Evolutionary conservation across 2,329 filamentous ascomycete genomes (phyloP).

Genomic region (Ophiostoma sp.): DNA sequence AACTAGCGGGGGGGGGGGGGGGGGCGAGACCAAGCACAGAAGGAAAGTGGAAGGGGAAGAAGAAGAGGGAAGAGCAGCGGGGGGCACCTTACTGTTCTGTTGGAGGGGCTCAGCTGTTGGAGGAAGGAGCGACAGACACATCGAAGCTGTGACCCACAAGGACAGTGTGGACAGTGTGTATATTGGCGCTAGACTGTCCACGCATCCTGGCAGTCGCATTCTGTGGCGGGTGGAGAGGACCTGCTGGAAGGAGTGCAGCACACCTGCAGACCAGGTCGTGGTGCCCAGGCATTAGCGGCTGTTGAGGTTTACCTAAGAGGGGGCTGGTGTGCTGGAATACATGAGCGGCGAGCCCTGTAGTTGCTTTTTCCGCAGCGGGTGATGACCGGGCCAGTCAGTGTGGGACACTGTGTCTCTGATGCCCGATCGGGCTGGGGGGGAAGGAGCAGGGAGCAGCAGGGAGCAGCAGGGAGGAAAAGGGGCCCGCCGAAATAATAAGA

Average conservation of each 20-base stretch:
- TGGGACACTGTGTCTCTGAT: slow-evolving; percentile 12
- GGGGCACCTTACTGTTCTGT: not conserved
- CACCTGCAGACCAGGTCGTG: not conserved
- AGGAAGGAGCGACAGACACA: slow-evolving; percentile 13
- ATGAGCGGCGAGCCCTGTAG: not conserved
- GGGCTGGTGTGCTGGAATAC: slow-evolving; percentile 10
- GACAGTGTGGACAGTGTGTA: slow-evolving; percentile 16
- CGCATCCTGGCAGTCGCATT: not conserved
- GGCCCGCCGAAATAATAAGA: not conserved
- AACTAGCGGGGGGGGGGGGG: slow-evolving; percentile 14
- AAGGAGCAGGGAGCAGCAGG: not conserved
- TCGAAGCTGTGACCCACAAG: slow-evolving; percentile 10
- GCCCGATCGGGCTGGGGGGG: not conserved
- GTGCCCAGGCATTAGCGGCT: slow-evolving; percentile 5
- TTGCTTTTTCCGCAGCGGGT: not conserved
- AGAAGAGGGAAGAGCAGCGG: slow-evolving; percentile 13
- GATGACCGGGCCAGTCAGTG: not conserved
- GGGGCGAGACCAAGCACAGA: slow-evolving; percentile 5
- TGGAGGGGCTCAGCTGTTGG: slow-evolving; percentile 18
- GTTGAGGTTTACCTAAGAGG: not conserved
- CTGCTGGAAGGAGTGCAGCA: slow-evolving; percentile 12
- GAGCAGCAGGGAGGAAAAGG: not conserved
- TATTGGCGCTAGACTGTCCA: not conserved
- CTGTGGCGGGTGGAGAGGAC: slow-evolving; percentile 14
- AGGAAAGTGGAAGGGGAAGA: not conserved